Conservation (phyloP, 495 filamentous ascomycete species). For the Podospora conica region DNA sequence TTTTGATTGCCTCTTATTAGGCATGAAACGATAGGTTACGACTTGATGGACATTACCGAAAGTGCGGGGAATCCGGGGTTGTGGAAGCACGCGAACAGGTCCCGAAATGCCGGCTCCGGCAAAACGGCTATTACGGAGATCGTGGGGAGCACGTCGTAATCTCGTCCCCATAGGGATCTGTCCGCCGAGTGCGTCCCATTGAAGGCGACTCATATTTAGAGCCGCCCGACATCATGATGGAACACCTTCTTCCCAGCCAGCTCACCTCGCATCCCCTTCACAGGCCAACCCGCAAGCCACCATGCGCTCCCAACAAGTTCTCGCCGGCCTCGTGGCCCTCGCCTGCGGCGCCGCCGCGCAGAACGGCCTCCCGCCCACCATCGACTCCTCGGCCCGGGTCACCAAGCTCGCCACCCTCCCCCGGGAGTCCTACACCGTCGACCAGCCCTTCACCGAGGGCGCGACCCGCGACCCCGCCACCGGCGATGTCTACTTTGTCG, state of each 20-base stretch:
- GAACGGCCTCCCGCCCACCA: constrained; percentile 12
- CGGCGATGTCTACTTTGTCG: constrained; percentile 18
- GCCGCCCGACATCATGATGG: constrained; percentile 1
- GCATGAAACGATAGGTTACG: constrained; percentile 5
- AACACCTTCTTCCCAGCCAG: constrained; percentile 2
- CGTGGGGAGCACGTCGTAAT: constrained; percentile 14
- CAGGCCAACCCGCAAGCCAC: constrained; percentile 1
- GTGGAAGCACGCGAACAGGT: constrained; percentile 7
- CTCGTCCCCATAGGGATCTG: constrained; percentile 10
- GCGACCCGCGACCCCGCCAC: constrained; percentile 16
- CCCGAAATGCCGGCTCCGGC: constrained; percentile 11
- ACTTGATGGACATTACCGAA: too few species aligned
- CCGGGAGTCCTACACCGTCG: constrained; percentile 11
- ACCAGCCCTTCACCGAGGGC: constrained; percentile 18
- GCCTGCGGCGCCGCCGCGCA: constrained; percentile 12
- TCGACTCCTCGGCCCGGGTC: constrained; percentile 8
- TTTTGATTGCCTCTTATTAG: constrained; percentile 7
- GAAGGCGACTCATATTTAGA: neutral
- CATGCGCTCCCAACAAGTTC: constrained; percentile 9
- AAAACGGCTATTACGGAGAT: constrained; percentile 16
- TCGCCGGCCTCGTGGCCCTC: constrained; percentile 14
- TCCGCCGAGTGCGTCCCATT: constrained; percentile 7
- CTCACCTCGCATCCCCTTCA: constrained; percentile 1
- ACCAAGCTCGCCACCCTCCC: constrained; percentile 16
- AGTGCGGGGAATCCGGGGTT: constrained; percentile 7